Base-by-base conservation (phyloP, 1,139 yeast genomes). In the Candida frijolesensis region DNA sequence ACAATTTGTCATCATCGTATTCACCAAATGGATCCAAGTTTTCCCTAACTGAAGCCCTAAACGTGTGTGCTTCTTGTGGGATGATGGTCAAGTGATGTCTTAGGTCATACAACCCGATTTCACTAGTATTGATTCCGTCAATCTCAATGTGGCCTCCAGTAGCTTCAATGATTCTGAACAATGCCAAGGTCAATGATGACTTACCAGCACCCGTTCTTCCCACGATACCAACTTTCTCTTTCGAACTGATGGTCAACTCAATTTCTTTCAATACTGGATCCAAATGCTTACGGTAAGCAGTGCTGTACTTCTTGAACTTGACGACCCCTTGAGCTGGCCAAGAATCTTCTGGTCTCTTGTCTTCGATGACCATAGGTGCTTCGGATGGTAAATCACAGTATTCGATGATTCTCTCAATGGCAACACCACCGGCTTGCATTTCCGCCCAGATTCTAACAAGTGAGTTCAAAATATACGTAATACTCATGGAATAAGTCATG, bases 51-150 rank as follows among this genome's bases (percentile, higher is more conserved):
- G 85, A 77, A 4, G 89, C 89, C 57, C 80, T 84, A 56, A 84
- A 79, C n/a, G 84, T 80, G 56, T 83, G 87, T 0, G 89, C 83
- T 60, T 85, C 89, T 61, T 85, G 89, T 0, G 90, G 90, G 47
- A 85, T 85, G 51, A 85, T 84, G 6, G 85, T 80, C 47, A 85
- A 65, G 47, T 77, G 79, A 51, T 77, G 75, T 60, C 90, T 71
- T 53, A 84, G 66, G 54, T 82, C 84, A 45, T 67, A 68, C 40
- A 85, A 68, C 11, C 81, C 79, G 30, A 84, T 61, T 6, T 64
- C 63, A 10, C 76, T 64, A 2, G 81, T 82, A 55, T 80, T 74
- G 14, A 82, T 53, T 9, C 70, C 78, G 63, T 84, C 89, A 53
- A 84, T 78, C 35, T 50, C 57, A 46, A 71, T 66, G 44, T 59